A percentile compares a stretch with the other conserved stretches of the same genome.
Evolutionary conservation across 2,329 filamentous ascomycete species (phyloP).

Genomic region (Aspergillus sergii): DNA sequence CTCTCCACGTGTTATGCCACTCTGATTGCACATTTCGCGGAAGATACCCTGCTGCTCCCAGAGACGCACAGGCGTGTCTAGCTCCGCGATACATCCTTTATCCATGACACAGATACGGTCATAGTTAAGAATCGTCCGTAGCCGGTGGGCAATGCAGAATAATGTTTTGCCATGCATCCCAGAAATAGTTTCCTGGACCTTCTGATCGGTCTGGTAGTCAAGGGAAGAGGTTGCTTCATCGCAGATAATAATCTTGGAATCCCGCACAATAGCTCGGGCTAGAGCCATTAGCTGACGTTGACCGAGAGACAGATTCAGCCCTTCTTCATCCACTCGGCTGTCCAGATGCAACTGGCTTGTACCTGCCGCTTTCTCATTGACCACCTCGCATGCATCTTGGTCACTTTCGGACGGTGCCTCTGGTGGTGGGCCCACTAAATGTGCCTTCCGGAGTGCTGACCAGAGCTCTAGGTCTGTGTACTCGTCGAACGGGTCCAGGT

Average conservation of each 20-base stretch:
- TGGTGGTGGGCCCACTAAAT: too few relatives aligned
- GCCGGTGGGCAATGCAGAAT: slow-evolving; percentile 86
- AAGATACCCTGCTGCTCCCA: slow-evolving; percentile 77
- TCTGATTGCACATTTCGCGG: slow-evolving; percentile 83
- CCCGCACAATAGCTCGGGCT: slow-evolving; percentile 83
- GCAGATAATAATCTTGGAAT: slow-evolving; percentile 89
- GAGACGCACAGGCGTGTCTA: slow-evolving; percentile 74
- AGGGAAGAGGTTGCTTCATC: slow-evolving; percentile 94
- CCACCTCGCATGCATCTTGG: too few relatives aligned
- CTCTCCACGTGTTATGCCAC: slow-evolving; percentile 62
- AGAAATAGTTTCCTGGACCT: slow-evolving; percentile 89
- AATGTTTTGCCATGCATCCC: slow-evolving; percentile 87
- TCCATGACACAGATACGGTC: slow-evolving; percentile 98
- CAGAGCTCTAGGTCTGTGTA: slow-evolving; percentile 27
- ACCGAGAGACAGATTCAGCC: slow-evolving; percentile 91
- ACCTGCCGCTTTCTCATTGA: too few relatives aligned
- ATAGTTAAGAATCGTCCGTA: slow-evolving; percentile 91
- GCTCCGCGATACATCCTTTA: slow-evolving; percentile 79
- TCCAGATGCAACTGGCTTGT: slow-evolving; percentile 60
- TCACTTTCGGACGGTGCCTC: too few relatives aligned
- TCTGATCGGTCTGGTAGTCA: slow-evolving; percentile 92
- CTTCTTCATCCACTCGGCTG: slow-evolving; percentile 85
- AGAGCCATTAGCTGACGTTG: slow-evolving; percentile 96
- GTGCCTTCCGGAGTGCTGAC: too few relatives aligned
- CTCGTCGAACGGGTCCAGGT: slow-evolving; percentile 50